phyloP scores from a whole-genome alignment of 345 rosid genomes.

The Psidium friedrichsthalianum region DNA sequence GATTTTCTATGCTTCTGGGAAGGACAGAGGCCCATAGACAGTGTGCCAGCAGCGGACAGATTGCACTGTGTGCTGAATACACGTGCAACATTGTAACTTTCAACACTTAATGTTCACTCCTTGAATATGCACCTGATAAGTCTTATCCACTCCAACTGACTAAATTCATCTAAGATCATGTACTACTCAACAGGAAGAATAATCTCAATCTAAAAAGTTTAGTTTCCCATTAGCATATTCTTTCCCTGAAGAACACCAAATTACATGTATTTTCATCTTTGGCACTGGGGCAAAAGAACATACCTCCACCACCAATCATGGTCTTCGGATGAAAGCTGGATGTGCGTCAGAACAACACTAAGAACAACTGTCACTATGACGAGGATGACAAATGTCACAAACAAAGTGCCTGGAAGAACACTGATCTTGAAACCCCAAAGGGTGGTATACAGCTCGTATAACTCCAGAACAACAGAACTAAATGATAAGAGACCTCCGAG shows the following conservation, averaged over 20 bases:
- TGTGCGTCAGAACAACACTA: slow-evolving; percentile 59
- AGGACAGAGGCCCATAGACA: not conserved
- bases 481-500: slow-evolving; percentile 66
- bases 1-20: not conserved
- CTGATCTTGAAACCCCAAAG: slow-evolving; percentile 73
- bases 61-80: not conserved
- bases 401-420: slow-evolving; percentile 49
- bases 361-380: slow-evolving; percentile 43
- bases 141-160: not conserved
- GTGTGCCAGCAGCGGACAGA: not conserved
- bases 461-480: slow-evolving; percentile 58
- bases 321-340: slow-evolving; percentile 77
- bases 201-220: not conserved
- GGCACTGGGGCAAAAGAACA: slow-evolving; percentile 1
- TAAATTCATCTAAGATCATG: not conserved
- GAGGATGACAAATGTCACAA: slow-evolving; percentile 44
- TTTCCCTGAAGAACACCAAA: not conserved
- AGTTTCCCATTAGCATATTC: not conserved
- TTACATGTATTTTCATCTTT: not conserved
- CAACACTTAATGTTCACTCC: not conserved
- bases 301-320: slow-evolving; percentile 99
- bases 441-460: slow-evolving; percentile 51
- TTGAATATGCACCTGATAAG: not conserved
- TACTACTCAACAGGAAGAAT: not conserved
- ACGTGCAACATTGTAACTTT: not conserved